Evolutionary conservation across 805 yeast species (phyloP).

Genomic region (Saccharomycopsis guyanensis): DNA sequence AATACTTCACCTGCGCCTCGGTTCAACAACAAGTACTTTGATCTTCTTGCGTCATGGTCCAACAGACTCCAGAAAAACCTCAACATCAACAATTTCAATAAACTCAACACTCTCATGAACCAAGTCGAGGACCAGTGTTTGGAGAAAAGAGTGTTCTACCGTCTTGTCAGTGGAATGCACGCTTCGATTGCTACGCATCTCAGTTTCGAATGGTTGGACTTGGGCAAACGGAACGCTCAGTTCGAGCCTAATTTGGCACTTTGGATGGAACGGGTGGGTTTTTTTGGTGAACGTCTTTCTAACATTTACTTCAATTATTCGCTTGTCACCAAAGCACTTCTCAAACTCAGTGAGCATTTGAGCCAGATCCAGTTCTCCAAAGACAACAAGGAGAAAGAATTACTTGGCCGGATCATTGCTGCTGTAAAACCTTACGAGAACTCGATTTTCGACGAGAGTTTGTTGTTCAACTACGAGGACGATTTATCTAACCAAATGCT

Average conservation of each 20-base stretch:
- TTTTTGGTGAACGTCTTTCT: constrained; percentile 78
- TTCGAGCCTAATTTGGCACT: constrained; percentile 80
- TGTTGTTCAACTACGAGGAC: constrained; percentile 37
- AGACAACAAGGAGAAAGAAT: constrained; percentile 35
- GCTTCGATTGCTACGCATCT: constrained; percentile 92
- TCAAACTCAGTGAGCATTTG: constrained; percentile 52
- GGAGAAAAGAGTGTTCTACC: constrained; percentile 83
- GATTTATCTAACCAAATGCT: constrained; percentile 38
- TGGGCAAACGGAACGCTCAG: constrained; percentile 50
- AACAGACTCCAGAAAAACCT: constrained; percentile 22
- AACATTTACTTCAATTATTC: constrained; percentile 92
- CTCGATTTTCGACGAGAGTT: constrained; percentile 42
- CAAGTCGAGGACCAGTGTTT: constrained; percentile 52
- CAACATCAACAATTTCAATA: constrained; percentile 19
- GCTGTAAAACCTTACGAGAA: constrained; percentile 26
- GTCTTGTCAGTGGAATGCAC: constrained; percentile 88
- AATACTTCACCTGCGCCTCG: constrained; percentile 9
- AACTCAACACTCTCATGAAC: constrained; percentile 19
- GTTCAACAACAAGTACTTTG: constrained; percentile 21
- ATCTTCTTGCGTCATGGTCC: constrained; percentile 14
- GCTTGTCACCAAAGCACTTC: constrained; percentile 70
- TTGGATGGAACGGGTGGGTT: constrained; percentile 86
- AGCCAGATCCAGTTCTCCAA: constrained; percentile 44
- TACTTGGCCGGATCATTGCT: constrained; percentile 34
- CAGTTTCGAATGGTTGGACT: constrained; percentile 70